Evolutionary conservation across 371 early-diverging fungal species (phyloP).

Genomic region (Massospora cicadina): DNA sequence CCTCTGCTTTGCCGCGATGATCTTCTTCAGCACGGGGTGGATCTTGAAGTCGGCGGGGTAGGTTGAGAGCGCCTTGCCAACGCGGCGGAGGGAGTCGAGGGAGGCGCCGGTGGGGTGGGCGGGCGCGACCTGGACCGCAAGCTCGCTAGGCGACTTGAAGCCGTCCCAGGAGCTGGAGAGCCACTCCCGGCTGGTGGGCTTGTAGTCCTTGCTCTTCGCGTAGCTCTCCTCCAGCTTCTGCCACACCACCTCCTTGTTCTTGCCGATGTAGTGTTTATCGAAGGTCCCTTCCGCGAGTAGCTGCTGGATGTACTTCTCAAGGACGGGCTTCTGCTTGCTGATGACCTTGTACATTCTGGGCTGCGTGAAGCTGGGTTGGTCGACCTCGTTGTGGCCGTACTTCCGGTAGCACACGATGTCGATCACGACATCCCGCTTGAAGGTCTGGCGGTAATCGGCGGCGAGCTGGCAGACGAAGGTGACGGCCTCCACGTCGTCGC

Average conservation of each 20-base stretch:
- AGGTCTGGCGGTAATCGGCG: constrained; percentile 86
- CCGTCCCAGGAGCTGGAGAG: constrained; percentile 81
- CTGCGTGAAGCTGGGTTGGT: constrained; percentile 96
- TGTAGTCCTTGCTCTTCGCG: constrained; percentile 70
- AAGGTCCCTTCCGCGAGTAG: constrained; percentile 69
- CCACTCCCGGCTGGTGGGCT: constrained; percentile 81
- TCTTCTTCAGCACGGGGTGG: constrained; percentile 71
- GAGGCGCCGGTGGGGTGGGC: constrained; percentile 65
- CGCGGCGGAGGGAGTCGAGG: constrained; percentile 45
- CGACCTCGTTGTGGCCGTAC: constrained; percentile 96
- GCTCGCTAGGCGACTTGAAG: constrained; percentile 67
- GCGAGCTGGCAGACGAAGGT: constrained; percentile 84
- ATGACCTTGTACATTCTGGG: constrained; percentile 92
- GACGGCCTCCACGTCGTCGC: constrained; percentile 92
- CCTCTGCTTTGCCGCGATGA: constrained; percentile 69
- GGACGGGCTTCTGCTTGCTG: constrained; percentile 57
- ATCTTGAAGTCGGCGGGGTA: constrained; percentile 71
- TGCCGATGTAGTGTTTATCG: constrained; percentile 59
- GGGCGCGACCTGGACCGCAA: constrained; percentile 45
- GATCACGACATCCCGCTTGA: constrained; percentile 89
- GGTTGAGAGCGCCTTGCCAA: constrained; percentile 62
- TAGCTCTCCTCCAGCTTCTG: constrained; percentile 78
- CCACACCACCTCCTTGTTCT: constrained; percentile 82
- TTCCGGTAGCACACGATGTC: constrained; percentile 93
- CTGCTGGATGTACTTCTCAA: constrained; percentile 65